These are phyloP conservation scores for Pythium phragmiticola DNA, from an alignment of 352 stramenopile species.

Conservation along the genomic window DNA sequence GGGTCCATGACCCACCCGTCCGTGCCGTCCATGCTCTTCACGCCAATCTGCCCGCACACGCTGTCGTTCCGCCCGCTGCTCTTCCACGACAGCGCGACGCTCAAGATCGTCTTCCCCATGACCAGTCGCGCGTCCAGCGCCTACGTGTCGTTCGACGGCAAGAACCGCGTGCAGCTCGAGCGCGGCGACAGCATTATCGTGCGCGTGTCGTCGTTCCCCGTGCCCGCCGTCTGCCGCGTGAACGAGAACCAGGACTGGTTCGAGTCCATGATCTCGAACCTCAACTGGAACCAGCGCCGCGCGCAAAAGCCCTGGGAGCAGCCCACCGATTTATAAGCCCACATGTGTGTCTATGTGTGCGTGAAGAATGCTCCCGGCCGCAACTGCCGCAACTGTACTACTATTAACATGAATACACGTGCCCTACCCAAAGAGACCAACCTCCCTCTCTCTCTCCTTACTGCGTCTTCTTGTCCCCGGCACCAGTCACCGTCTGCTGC, in stretches of 20 bases:
- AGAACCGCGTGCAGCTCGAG: slow-evolving; percentile 86
- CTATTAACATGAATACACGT: slow-evolving; percentile 10
- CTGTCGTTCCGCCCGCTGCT: slow-evolving; percentile 92
- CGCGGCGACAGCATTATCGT: slow-evolving; percentile 86
- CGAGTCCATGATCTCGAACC: slow-evolving; percentile 89
- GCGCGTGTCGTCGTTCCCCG: slow-evolving; percentile 83
- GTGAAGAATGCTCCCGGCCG: background rate
- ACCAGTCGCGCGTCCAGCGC: slow-evolving; percentile 65
- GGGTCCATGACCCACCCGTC: slow-evolving; percentile 98
- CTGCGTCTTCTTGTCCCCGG: slow-evolving; percentile 21
- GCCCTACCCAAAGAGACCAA: background rate
- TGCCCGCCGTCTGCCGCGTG: slow-evolving; percentile 83
- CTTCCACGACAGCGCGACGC: slow-evolving; percentile 88
- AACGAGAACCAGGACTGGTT: slow-evolving; percentile 94
- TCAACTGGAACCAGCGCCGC: slow-evolving; percentile 92
- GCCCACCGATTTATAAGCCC: slow-evolving; percentile 4
- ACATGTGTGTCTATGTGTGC: background rate
- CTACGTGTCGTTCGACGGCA: slow-evolving; percentile 92
- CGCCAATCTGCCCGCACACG: slow-evolving; percentile 98
- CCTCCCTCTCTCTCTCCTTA: slow-evolving; percentile 1
- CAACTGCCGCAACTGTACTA: slow-evolving; percentile 14
- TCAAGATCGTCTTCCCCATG: slow-evolving; percentile 89
- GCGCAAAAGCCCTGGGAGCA: slow-evolving; percentile 73
- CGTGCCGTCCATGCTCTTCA: slow-evolving; percentile 97
- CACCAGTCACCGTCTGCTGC: background rate